phyloP scores from a whole-genome alignment of 2,329 filamentous ascomycete genomes.

The Sporothrix brasiliensis region DNA sequence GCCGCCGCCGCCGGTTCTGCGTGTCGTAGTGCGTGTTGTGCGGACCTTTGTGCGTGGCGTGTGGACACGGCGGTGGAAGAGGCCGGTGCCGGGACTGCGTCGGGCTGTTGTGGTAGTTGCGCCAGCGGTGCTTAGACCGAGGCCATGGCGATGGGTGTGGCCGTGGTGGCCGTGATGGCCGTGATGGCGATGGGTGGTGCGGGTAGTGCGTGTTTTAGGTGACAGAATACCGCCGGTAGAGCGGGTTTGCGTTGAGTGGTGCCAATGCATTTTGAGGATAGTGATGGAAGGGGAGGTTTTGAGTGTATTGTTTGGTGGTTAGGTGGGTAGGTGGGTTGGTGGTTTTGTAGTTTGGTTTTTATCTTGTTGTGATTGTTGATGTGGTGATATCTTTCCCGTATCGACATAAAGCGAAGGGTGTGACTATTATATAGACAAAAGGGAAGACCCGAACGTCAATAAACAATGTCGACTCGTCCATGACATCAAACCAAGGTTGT shows the following conservation, averaged over 20 bases:
- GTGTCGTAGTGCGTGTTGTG: conserved; percentile 29
- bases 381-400: neutral
- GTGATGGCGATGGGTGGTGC: neutral
- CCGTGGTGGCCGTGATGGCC: conserved; percentile 2
- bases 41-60: conserved; percentile 14
- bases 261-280: conserved; percentile 22
- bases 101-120: neutral
- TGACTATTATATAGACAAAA: conserved; percentile 19
- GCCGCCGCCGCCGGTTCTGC: conserved; percentile 15
- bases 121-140: neutral
- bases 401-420: neutral
- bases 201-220: conserved; percentile 8
- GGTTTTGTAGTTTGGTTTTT: too few relatives aligned
- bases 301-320: neutral
- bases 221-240: conserved; percentile 24
- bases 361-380: neutral
- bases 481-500: conserved; percentile 23
- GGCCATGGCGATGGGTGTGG: conserved; percentile 18
- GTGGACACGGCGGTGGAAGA: conserved; percentile 1
- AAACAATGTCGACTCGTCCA: neutral
- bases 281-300: neutral
- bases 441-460: neutral
- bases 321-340: too few relatives aligned
- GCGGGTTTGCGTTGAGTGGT: conserved; percentile 5
- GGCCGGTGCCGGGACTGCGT: conserved; percentile 16